Evolutionary conservation across 129 eudicot species (phyloP).

Genomic region (Lactuca saligna): DNA sequence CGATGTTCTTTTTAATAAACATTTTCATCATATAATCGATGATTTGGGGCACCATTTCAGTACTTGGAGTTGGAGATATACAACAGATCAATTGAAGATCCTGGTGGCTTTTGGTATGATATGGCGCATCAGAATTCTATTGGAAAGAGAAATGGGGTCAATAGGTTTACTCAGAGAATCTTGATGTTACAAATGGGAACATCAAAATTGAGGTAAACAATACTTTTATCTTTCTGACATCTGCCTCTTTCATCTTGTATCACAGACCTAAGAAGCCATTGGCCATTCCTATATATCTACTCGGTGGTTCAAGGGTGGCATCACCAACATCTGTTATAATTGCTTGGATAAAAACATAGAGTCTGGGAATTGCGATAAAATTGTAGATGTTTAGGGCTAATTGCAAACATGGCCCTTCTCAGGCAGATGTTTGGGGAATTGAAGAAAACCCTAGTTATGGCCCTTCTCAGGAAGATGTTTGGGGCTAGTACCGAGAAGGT

Average conservation of each 20-base stretch:
- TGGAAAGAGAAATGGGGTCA: slow-evolving; percentile 83
- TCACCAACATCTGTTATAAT: slow-evolving; percentile 91
- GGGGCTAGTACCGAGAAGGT: slow-evolving; percentile 95
- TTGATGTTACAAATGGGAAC: slow-evolving; percentile 74
- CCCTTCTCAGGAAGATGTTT: slow-evolving; percentile 89
- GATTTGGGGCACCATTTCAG: slow-evolving; percentile 31
- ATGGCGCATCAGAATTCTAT: slow-evolving; percentile 68
- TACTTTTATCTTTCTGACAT: neutral
- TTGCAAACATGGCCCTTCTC: too few species aligned
- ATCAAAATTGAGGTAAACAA: slow-evolving; percentile 72
- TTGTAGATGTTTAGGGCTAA: slow-evolving; percentile 67
- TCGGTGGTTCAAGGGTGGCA: slow-evolving; percentile 97
- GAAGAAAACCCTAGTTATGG: slow-evolving; percentile 99
- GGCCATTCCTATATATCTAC: neutral
- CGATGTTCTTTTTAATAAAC: neutral
- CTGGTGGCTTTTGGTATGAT: slow-evolving; percentile 95
- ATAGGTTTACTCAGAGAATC: slow-evolving; percentile 61
- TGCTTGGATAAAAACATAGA: slow-evolving; percentile 81
- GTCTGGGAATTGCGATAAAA: slow-evolving; percentile 73
- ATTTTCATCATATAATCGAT: slow-evolving; percentile 9
- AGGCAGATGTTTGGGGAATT: too few species aligned
- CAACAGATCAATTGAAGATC: slow-evolving; percentile 74
- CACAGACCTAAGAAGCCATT: slow-evolving; percentile 9
- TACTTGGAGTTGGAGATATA: slow-evolving; percentile 94
- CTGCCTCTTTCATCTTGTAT: slow-evolving; percentile 10